Conservation (phyloP, 495 filamentous ascomycete species). For the Penicillium egyptiacum region DNA sequence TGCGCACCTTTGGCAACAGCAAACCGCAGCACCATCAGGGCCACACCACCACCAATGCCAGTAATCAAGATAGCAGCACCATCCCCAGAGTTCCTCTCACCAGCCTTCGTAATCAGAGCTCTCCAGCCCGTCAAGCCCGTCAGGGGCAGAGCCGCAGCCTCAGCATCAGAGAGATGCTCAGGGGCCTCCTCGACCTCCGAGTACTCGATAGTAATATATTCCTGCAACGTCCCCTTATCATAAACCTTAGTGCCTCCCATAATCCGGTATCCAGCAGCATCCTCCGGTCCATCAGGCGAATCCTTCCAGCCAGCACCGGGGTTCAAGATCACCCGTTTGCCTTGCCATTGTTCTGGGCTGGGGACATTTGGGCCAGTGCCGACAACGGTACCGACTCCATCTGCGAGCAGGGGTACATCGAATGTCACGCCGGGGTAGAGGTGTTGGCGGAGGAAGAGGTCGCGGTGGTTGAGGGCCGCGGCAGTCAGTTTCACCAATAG, state of each 20-base stretch:
- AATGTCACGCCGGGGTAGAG: constrained; percentile 85
- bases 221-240: constrained; percentile 67
- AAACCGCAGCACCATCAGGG: constrained; percentile 68
- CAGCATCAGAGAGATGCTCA: constrained; percentile 62
- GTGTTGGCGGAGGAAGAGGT: constrained; percentile 87
- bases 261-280: constrained; percentile 59
- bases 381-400: constrained; percentile 74
- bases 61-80: constrained; percentile 71
- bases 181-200: constrained; percentile 74
- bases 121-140: constrained; percentile 87
- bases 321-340: constrained; percentile 71
- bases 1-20: constrained; percentile 62
- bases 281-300: constrained; percentile 70
- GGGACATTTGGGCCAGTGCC: constrained; percentile 54
- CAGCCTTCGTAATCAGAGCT: constrained; percentile 71
- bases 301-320: constrained; percentile 74
- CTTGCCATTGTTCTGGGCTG: constrained; percentile 49
- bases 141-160: constrained; percentile 79
- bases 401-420: constrained; percentile 69
- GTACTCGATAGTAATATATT: constrained; percentile 66
- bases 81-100: constrained; percentile 49
- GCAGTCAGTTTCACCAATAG: constrained; percentile 70
- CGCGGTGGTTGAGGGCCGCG: constrained; percentile 85
- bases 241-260: constrained; percentile 67
- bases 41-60: constrained; percentile 80